Base-by-base conservation (phyloP, 495 filamentous ascomycete species). In the Collariella sp. region DNA sequence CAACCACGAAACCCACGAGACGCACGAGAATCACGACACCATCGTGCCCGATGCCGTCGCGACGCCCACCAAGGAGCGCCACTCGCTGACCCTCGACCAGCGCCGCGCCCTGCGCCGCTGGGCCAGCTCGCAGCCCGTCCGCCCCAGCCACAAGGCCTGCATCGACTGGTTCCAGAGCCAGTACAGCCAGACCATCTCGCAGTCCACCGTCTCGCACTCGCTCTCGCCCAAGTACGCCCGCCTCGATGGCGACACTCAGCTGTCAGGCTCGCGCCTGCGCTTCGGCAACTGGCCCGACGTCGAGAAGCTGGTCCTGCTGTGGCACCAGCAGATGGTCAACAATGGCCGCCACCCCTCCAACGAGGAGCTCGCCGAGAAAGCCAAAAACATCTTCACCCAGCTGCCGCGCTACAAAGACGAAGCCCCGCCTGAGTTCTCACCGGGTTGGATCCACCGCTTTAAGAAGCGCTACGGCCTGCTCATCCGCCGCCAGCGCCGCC, bases 271-370 rank as follows among this genome's bases (percentile, higher is more conserved):
- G 47, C 73, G 75, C 43, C 68, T 78, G 46, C 75, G 75, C 56
- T 76, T 76, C 48, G 75, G 75, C 40, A 78, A 78, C 61, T 78
- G 75, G 75, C 75, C 75, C 51, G 75, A 78, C 55, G 75, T 78
- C 49, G 75, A 78, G 69, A 76, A 76, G 65, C 71, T 78, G 7
- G 75, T 78, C 24, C 65, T 78, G 34, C 65, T 76, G 5, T 78
- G 75, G 75, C 72, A 76, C 61, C 67, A 74, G 54, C 69, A 73
- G 50, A 67, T 71, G 34, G 66, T 72, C 33, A 62, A 62, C 31
- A 66, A 58, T 4, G 75, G 75, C 53, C 71, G 74, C 50, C 69
- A 73, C 44, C 75, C 75, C 7, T 72, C 72, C 43, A 78, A 78
- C 55, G 75, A 78, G 34, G 75, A 78, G 57, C 67, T 78, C 15